Conservation (phyloP, 208 protist genomes). For the Leishmania aethiopica region DNA sequence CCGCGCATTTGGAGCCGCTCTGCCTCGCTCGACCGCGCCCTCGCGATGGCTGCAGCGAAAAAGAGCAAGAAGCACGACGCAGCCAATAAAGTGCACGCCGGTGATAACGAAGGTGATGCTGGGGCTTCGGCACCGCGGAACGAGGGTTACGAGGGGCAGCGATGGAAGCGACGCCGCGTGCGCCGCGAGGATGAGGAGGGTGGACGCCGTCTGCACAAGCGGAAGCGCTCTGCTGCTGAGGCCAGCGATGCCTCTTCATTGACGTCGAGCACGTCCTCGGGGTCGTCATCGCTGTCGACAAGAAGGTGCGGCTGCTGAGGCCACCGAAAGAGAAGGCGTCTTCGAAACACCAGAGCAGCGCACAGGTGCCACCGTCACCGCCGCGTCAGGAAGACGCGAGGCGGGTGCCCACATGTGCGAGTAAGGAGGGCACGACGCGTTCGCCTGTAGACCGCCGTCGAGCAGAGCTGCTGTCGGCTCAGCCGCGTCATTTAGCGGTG, state of each 20-base stretch:
- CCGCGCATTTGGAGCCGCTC: constrained; percentile 10
- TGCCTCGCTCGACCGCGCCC: constrained; percentile 13
- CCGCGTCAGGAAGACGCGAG: not conserved
- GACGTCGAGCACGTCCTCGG: not conserved
- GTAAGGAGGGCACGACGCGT: not conserved
- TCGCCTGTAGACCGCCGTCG: not conserved
- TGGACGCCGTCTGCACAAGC: not conserved
- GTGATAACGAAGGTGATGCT: not conserved
- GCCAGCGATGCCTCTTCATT: not conserved
- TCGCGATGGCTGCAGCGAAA: not conserved
- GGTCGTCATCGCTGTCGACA: not conserved
- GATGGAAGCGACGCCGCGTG: not conserved
- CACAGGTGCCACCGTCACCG: not conserved
- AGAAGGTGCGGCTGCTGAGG: not conserved
- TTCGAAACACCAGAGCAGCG: not conserved
- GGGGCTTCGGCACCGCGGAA: not conserved
- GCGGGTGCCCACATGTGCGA: not conserved
- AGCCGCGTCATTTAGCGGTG: not conserved
- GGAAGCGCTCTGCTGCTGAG: not conserved
- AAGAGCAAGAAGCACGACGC: not conserved
- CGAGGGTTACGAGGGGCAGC: not conserved
- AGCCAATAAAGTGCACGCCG: not conserved
- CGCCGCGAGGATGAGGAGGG: constrained; percentile 12
- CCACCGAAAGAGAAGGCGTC: not conserved
- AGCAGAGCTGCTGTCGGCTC: not conserved